Conservation (phyloP, 2,329 filamentous ascomycete species). For the Hirsutella thompsonii region DNA sequence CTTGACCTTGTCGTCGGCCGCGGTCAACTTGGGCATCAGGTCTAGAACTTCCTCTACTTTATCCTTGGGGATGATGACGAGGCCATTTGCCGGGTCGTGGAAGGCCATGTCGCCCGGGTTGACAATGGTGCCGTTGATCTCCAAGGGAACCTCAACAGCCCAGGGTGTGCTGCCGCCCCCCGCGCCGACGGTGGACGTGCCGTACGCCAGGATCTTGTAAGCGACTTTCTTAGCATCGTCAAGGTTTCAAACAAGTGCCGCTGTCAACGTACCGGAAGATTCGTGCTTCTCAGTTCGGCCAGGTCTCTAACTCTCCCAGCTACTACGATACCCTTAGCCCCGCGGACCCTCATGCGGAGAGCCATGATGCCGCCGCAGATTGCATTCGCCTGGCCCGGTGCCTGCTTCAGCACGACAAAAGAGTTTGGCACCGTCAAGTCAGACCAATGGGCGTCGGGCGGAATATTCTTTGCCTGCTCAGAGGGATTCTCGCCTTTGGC, state of each 20-base stretch:
- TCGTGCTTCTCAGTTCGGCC: conserved; percentile 39
- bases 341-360: conserved; percentile 49
- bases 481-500: conserved; percentile 33
- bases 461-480: conserved; percentile 33
- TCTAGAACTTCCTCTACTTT: conserved; percentile 47
- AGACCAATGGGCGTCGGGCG: conserved; percentile 51
- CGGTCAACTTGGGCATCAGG: conserved; percentile 36
- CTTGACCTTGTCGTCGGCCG: conserved; percentile 48
- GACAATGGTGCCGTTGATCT: conserved; percentile 28
- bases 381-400: conserved; percentile 51
- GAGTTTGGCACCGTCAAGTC: conserved; percentile 48
- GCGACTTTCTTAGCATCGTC: background rate
- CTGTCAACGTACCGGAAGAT: conserved; percentile 37
- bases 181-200: conserved; percentile 43
- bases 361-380: conserved; percentile 70
- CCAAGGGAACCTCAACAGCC: conserved; percentile 32
- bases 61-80: conserved; percentile 52
- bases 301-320: conserved; percentile 57
- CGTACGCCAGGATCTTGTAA: conserved; percentile 39
- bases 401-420: conserved; percentile 55
- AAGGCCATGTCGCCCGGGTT: conserved; percentile 54
- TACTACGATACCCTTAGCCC: conserved; percentile 50
- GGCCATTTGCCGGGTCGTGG: conserved; percentile 55
- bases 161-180: conserved; percentile 43
- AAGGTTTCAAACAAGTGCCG: background rate